Evolutionary conservation across 495 filamentous ascomycete genomes (phyloP), one percentile per base, ranked within the genome.

Genomic region (Aspergillus panamensis): DNA sequence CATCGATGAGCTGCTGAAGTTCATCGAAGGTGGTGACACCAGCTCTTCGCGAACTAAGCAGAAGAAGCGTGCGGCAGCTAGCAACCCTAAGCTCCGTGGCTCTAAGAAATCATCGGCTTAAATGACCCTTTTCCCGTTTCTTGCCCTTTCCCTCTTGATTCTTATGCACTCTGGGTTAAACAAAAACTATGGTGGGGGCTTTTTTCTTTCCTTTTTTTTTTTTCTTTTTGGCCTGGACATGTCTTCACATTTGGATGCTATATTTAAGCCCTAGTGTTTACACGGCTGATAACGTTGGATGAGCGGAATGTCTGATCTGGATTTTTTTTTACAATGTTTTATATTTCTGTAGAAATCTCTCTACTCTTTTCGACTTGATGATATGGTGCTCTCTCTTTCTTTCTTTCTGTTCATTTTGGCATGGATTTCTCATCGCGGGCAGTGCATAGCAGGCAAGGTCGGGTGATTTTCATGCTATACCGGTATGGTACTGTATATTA

Each of bases 1-100:
- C 73, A 87, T 96, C 50, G 91, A 96, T 58, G 91, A 96, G 66
- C 73, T 96, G 49, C 69, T 96, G 63, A 88, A 85, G 68, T 96
- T 89, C 71, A 95, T 95, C 63, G 89, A 94, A 68, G 90, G 90
- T 17, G 81, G 75, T 37, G 85, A 84, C 31, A 66, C 82, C 16
- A 79, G 81, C 61, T 71, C 76, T 53, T 72, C 72, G 0, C 82
- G 82, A 63, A 79, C 80, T 56, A 80, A 81, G 66, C 80, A 81
- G 40, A 77, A 81, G 54, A 94, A 96, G 80, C 82, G 83, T 52
- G 73, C 82, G 49, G 79, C 80, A 13, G 77, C 83, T 31, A 73
- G 75, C 60, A 91, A 91, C 70, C 89, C 89, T 16, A 92, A 91
- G 76, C 81, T 88, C 32, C 72, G 76, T 25, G 74, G 74, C 43